Conservation (phyloP, 176 grass and related monocot genomes). For the Themeda triandra region DNA sequence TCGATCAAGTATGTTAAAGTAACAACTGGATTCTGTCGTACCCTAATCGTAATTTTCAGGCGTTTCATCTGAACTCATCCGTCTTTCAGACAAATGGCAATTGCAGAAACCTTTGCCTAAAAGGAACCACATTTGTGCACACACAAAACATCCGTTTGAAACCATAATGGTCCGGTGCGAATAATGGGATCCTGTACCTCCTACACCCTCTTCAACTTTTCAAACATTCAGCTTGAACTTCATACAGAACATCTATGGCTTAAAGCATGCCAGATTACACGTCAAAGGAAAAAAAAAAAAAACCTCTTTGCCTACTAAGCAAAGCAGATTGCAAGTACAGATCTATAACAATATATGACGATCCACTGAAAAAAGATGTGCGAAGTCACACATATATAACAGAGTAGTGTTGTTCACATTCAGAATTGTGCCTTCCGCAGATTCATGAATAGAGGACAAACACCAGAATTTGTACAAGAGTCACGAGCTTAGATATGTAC, state of each 20-base stretch:
- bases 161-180: not conserved
- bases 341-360: not conserved
- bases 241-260: not conserved
- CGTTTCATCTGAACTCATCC: no score
- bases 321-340: not conserved
- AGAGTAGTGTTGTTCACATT: not conserved
- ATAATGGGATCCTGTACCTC: not conserved
- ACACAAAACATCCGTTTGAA: not conserved
- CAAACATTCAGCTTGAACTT: not conserved
- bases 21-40: no score
- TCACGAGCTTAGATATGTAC: not conserved
- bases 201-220: not conserved
- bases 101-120: not conserved
- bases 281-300: not conserved
- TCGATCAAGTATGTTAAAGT: no score
- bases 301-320: not conserved
- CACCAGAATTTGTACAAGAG: not conserved
- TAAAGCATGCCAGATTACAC: not conserved
- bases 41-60: no score
- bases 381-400: not conserved
- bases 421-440: not conserved
- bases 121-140: no score
- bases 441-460: not conserved
- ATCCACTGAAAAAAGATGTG: not conserved
- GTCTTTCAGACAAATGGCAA: not conserved